Evolutionary conservation across 192 early-diverging fungal species (phyloP).

Genomic region (Podila minutissima): DNA sequence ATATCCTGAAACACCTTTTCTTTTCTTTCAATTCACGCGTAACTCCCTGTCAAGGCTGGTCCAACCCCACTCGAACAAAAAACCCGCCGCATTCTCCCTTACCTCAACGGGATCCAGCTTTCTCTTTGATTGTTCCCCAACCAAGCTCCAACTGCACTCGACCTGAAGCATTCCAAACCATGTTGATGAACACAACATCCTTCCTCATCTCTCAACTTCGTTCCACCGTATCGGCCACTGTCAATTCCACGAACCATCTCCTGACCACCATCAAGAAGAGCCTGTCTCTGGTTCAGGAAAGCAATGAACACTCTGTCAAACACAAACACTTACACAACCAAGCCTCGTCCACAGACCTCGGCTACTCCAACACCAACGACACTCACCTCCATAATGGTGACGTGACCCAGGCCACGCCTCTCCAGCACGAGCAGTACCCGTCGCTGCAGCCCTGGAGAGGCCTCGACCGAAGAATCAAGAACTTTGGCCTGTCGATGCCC

Average conservation of each 20-base stretch:
- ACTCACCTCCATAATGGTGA: not conserved
- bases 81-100: not conserved
- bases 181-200: constrained; percentile 39
- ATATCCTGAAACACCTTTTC: not conserved
- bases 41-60: constrained; percentile 14
- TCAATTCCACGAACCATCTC: constrained; percentile 25
- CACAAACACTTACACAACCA: not conserved
- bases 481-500: constrained; percentile 52
- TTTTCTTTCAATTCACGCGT: not conserved
- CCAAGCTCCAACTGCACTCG: too few relatives aligned
- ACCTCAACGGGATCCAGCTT: not conserved
- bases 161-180: not conserved
- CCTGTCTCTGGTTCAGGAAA: constrained; percentile 9
- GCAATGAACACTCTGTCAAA: not conserved
- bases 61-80: constrained; percentile 1
- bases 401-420: constrained; percentile 2
- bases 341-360: not conserved
- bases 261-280: constrained; percentile 29
- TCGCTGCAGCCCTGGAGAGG: constrained; percentile 44
- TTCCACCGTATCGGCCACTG: constrained; percentile 25
- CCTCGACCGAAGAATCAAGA: constrained; percentile 63
- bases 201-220: constrained; percentile 39
- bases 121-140: too few relatives aligned
- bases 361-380: not conserved
- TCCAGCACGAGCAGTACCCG: constrained; percentile 31